These are phyloP conservation scores for Myriosclerotinia curreyana DNA, from an alignment of 2,329 filamentous ascomycete genomes.

Conservation along the genomic window DNA sequence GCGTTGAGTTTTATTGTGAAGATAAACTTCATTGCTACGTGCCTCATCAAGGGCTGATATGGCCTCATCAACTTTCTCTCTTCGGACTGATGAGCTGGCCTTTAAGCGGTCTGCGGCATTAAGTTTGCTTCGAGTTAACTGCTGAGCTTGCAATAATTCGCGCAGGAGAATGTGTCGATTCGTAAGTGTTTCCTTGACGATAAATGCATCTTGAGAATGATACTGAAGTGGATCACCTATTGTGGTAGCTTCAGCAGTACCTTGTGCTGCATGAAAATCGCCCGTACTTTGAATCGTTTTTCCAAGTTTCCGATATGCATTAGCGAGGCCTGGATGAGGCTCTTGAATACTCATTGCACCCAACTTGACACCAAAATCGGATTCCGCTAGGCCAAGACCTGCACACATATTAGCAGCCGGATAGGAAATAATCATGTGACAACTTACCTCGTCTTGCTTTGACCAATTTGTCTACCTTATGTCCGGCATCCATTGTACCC, in stretches of 20 bases:
- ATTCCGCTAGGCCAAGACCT: constrained; percentile 89
- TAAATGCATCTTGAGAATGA: constrained; percentile 92
- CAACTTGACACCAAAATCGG: constrained; percentile 89
- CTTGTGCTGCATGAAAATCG: constrained; percentile 94
- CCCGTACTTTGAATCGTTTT: constrained; percentile 90
- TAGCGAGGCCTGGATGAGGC: constrained; percentile 79
- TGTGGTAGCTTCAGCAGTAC: constrained; percentile 92
- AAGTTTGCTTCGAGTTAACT: constrained; percentile 76
- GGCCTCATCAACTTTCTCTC: constrained; percentile 98
- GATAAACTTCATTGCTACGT: constrained; percentile 72
- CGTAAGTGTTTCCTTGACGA: constrained; percentile 96
- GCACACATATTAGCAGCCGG: constrained; percentile 37
- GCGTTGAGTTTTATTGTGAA: constrained; percentile 80
- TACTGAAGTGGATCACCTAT: constrained; percentile 92
- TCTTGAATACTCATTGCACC: constrained; percentile 86
- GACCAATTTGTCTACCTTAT: constrained; percentile 93
- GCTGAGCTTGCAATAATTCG: constrained; percentile 88
- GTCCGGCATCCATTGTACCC: constrained; percentile 91
- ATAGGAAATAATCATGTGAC: constrained; percentile 21
- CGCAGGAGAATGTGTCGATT: constrained; percentile 96
- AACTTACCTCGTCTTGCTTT: constrained; percentile 80
- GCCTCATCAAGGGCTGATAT: constrained; percentile 88
- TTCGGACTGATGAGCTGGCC: constrained; percentile 77
- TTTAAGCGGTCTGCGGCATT: constrained; percentile 86
- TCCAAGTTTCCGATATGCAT: constrained; percentile 91